Evolutionary conservation across 1,139 yeast species (phyloP).

Genomic region (Arxiozyma heterogenica): DNA sequence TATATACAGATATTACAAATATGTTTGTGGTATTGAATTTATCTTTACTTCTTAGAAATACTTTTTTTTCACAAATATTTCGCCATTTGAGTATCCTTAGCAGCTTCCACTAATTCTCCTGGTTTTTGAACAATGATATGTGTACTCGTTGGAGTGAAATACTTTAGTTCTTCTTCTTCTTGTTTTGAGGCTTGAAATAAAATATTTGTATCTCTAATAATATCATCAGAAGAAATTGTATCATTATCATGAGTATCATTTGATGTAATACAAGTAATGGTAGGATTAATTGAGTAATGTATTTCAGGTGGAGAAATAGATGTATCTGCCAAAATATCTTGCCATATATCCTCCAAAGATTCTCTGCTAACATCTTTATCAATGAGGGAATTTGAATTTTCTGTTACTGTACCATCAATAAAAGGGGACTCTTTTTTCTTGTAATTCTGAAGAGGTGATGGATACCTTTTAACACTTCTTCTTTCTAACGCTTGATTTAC

Average conservation of each 20-base stretch:
- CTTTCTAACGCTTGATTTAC: conserved; percentile 19
- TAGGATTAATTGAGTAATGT: neutral
- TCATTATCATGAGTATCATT: neutral
- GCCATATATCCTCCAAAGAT: conserved; percentile 22
- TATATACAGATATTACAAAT: neutral
- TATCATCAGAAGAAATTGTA: conserved; percentile 7
- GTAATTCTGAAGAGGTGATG: neutral
- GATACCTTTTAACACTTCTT: neutral
- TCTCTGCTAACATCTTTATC: conserved; percentile 17
- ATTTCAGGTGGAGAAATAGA: neutral
- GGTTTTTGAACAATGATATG: conserved; percentile 32
- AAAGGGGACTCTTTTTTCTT: neutral
- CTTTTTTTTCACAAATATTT: conserved; percentile 25
- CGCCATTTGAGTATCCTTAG: conserved; percentile 28
- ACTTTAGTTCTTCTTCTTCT: conserved; percentile 26
- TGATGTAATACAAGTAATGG: neutral
- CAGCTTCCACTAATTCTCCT: conserved; percentile 31
- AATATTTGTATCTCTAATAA: conserved; percentile 15
- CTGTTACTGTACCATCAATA: neutral
- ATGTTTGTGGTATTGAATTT: neutral
- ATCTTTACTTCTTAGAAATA: neutral
- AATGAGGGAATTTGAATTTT: neutral
- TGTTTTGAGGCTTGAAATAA: conserved; percentile 17
- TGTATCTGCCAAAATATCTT: conserved; percentile 15
- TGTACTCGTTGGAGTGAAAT: conserved; percentile 25